Evolutionary conservation across 2,329 filamentous ascomycete genomes (phyloP), one percentile per base, ranked within the genome.

Genomic region (Leptographium galeiforme): DNA sequence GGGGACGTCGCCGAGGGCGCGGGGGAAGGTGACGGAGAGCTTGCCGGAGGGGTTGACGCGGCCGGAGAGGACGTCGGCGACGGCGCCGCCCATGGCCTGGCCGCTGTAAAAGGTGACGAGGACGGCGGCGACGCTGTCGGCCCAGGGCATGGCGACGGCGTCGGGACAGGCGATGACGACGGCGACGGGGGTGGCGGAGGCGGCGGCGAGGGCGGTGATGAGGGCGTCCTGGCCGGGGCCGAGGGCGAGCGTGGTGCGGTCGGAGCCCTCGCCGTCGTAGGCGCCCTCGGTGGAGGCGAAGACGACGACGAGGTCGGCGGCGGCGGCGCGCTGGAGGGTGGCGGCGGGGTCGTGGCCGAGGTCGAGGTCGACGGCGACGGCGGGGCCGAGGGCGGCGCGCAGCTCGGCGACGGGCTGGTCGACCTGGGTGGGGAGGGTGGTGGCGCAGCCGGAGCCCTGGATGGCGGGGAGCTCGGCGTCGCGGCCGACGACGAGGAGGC

Each of bases 241-340:
- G 38, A 68, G 69, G 41, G 80, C 79, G 5, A 84, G 68, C 57
- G 79, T 77, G 75, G 82, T 79, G 55, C 71, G 78, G 53, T 73
- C 69, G 45, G 83, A 75, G 62, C 87, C 84, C 55, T 85, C 84
- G 1, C 84, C 83, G 63, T 87, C 84, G 2, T 82, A 85, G 62
- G 88, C 84, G 82, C 83, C 87, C 63, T 87, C 84, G 7, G 78
- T 78, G 62, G 87, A 84, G 1, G 87, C 71, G 2, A 84, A 84
- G 12, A 85, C 77, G 49, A 86, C 74, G 1, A 88, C 74, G 10
- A 88, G 70, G 3, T 83, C 83, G 13, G 32, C 50, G 18, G 50
- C 32, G 6, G 16, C 14, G 8, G 50, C 50, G 2, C 6, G 41
- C 2, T 30, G 14, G 13, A 40, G 33, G 11, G 16, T 25, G 11